These are phyloP conservation scores for Diutina rugosa DNA, from an alignment of 1,139 yeast genomes.

Conservation along the genomic window DNA sequence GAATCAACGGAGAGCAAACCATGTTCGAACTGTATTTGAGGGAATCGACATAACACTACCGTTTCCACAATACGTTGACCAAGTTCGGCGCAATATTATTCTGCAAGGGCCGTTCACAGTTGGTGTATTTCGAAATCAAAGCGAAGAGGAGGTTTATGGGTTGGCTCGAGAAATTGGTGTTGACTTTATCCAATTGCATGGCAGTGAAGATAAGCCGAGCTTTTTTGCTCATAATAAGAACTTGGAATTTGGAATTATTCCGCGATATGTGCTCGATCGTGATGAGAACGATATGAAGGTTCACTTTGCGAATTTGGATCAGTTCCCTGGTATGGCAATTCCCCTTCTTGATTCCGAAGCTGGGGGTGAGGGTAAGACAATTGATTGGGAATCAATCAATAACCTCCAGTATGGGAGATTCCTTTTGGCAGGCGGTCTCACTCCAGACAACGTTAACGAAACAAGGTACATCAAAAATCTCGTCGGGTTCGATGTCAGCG, in stretches of 20 bases:
- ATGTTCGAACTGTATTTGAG: slow-evolving; percentile 5
- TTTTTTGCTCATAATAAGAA: slow-evolving; percentile 30
- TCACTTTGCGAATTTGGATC: slow-evolving; percentile 8
- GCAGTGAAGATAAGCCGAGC: slow-evolving; percentile 54
- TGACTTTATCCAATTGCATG: slow-evolving; percentile 85
- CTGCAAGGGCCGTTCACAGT: slow-evolving; percentile 61
- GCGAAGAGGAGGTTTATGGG: slow-evolving; percentile 43
- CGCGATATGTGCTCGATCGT: slow-evolving; percentile 53
- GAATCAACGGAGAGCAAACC: neutral
- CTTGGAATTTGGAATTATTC: slow-evolving; percentile 49
- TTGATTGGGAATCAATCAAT: slow-evolving; percentile 48
- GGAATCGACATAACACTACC: slow-evolving; percentile 16
- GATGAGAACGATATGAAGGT: slow-evolving; percentile 19
- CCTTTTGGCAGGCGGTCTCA: slow-evolving; percentile 83
- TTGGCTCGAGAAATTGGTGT: slow-evolving; percentile 36
- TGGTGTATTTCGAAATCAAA: slow-evolving; percentile 85
- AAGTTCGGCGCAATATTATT: slow-evolving; percentile 12
- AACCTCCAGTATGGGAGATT: slow-evolving; percentile 28
- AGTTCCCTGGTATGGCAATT: slow-evolving; percentile 10
- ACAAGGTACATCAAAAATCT: slow-evolving; percentile 41
- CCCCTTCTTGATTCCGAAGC: slow-evolving; percentile 75
- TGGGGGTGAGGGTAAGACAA: slow-evolving; percentile 80
- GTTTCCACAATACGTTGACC: slow-evolving; percentile 14
- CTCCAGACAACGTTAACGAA: slow-evolving; percentile 49
- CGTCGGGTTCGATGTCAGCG: slow-evolving; percentile 88